These are phyloP conservation scores for Hypoxylon sp. DNA, from an alignment of 2,329 filamentous ascomycete species.

Conservation along the genomic window DNA sequence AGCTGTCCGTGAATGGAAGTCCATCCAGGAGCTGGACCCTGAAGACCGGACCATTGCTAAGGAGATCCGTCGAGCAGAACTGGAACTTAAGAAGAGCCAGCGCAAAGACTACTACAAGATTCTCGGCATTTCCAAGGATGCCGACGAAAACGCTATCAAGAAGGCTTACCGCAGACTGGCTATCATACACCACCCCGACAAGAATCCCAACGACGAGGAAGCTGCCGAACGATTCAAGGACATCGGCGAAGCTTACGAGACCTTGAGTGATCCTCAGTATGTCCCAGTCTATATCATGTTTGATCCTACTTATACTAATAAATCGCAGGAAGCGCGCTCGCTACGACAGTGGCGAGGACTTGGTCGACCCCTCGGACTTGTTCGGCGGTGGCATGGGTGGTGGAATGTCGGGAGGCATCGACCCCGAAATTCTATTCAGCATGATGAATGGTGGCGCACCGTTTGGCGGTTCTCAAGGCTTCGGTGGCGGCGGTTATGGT, in stretches of 20 bases:
- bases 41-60: conserved; percentile 83
- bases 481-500: conserved; percentile 60
- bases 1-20: conserved; percentile 89
- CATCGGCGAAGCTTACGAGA: conserved; percentile 96
- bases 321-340: conserved; percentile 80
- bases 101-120: conserved; percentile 99
- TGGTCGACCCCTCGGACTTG: conserved; percentile 90
- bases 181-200: conserved; percentile 95
- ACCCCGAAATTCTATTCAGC: conserved; percentile 84
- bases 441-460: conserved; percentile 81
- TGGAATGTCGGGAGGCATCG: conserved; percentile 72
- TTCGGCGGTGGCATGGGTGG: conserved; percentile 72
- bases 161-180: conserved; percentile 96
- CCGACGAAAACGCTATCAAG: conserved; percentile 88
- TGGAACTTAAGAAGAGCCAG: conserved; percentile 97
- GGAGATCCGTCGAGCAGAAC: conserved; percentile 90
- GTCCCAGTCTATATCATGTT: conserved; percentile 55
- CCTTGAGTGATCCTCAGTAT: conserved; percentile 91
- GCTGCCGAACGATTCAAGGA: conserved; percentile 98
- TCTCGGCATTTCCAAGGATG: conserved; percentile 87
- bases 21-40: conserved; percentile 85
- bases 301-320: conserved; percentile 56
- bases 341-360: conserved; percentile 93
- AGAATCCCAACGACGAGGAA: conserved; percentile 88
- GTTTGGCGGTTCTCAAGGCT: conserved; percentile 68